Conservation (phyloP, 2,329 filamentous ascomycete genomes). For the Colletotrichum sp. region DNA sequence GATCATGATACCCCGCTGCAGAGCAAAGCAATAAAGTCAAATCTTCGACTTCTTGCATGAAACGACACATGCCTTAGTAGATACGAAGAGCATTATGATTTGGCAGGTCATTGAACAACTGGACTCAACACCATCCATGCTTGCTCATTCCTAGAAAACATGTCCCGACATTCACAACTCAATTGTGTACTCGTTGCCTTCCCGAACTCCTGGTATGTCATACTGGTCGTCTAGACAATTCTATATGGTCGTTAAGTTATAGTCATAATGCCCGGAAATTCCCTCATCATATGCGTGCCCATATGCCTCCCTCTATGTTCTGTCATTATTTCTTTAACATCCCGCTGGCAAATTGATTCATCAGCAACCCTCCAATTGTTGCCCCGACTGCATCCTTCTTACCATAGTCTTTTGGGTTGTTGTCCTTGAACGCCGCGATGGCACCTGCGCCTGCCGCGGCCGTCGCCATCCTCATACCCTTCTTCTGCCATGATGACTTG, state of each 20-base stretch:
- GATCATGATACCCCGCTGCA: neutral
- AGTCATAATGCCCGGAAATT: neutral
- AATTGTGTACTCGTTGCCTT: neutral
- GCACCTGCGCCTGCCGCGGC: slow-evolving; percentile 22
- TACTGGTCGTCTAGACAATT: neutral
- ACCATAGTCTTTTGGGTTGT: neutral
- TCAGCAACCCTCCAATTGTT: slow-evolving; percentile 18
- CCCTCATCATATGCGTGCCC: neutral
- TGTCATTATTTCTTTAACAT: neutral
- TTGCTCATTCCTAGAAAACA: neutral
- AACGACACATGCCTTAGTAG: too few relatives aligned
- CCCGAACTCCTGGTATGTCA: neutral
- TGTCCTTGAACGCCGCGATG: slow-evolving; percentile 20
- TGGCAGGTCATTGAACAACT: too few relatives aligned
- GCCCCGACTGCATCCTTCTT: slow-evolving; percentile 9
- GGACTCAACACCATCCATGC: too few relatives aligned
- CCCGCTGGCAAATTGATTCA: slow-evolving; percentile 14
- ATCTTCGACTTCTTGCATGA: neutral
- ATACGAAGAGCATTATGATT: too few relatives aligned
- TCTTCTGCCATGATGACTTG: slow-evolving; percentile 15
- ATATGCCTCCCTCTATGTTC: neutral
- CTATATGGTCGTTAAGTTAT: neutral
- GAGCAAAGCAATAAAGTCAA: neutral
- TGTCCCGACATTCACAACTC: neutral
- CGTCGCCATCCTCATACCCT: slow-evolving; percentile 16